Percentiles rank a stretch among this genome's conserved stretches.
phyloP scores from a whole-genome alignment of 116 monocot species.

The Trichopus zeylanicus region DNA sequence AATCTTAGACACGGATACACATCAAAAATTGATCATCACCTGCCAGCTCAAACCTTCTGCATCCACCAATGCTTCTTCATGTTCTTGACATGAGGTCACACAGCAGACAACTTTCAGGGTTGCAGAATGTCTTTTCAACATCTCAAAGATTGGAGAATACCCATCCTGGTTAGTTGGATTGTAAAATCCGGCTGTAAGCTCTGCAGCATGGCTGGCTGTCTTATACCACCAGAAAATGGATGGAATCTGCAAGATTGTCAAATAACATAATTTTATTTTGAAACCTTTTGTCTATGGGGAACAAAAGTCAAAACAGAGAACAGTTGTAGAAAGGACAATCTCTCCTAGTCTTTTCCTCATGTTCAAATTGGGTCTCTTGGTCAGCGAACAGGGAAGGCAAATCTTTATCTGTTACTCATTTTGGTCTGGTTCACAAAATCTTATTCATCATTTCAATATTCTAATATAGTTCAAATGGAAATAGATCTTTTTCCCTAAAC shows the following conservation, averaged over 20 bases:
- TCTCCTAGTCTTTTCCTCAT: no score
- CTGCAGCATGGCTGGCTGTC: conserved; percentile 81
- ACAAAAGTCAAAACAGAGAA: neutral
- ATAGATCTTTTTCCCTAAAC: no score
- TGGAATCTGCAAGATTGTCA: conserved; percentile 58
- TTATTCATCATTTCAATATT: no score
- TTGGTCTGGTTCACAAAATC: no score
- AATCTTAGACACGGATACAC: neutral
- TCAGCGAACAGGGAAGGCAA: no score
- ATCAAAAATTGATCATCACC: conserved; percentile 19
- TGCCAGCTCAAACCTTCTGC: conserved; percentile 74
- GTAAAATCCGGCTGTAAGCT: conserved; percentile 86
- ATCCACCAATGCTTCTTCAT: conserved; percentile 52
- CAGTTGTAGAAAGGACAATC: neutral
- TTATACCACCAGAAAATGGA: conserved; percentile 89
- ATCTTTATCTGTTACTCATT: no score
- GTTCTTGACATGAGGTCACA: conserved; percentile 24
- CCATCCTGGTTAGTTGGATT: conserved; percentile 91
- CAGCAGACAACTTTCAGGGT: conserved; percentile 49
- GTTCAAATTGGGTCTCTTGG: no score
- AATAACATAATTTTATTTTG: neutral
- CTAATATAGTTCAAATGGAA: no score
- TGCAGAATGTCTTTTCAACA: conserved; percentile 65
- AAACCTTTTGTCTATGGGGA: neutral
- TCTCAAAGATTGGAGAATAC: conserved; percentile 64